Percentiles rank a stretch among this genome's conserved stretches.
Evolutionary conservation across 2,329 filamentous ascomycete species (phyloP).

Genomic region (Trichoderma brevicompactum): DNA sequence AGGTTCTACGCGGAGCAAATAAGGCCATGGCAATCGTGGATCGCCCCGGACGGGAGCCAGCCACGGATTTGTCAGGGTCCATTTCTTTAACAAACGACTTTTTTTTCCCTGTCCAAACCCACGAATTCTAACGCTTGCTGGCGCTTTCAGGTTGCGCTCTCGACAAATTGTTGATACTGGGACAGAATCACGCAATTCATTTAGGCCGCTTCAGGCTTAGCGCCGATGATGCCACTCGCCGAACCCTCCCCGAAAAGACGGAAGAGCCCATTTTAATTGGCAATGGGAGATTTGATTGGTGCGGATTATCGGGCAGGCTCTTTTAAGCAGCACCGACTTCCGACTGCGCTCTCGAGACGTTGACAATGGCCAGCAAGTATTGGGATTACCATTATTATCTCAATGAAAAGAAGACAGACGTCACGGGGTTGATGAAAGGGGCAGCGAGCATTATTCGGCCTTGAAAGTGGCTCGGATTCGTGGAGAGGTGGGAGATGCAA

Average conservation of each 20-base stretch:
- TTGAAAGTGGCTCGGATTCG: too few relatives aligned
- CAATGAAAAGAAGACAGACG: too few relatives aligned
- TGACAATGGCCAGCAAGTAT: neutral
- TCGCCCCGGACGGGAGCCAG: constrained; percentile 33
- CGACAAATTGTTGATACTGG: constrained; percentile 44
- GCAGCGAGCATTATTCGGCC: too few relatives aligned
- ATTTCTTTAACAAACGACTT: constrained; percentile 28
- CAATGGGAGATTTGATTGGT: constrained; percentile 37
- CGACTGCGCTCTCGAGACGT: constrained; percentile 5
- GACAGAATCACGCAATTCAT: constrained; percentile 48
- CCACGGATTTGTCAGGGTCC: constrained; percentile 37
- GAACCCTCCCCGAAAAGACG: constrained; percentile 28
- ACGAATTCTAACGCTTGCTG: constrained; percentile 26
- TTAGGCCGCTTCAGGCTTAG: constrained; percentile 42
- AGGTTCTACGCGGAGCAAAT: constrained; percentile 28
- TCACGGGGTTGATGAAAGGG: too few relatives aligned
- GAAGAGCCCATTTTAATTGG: constrained; percentile 41
- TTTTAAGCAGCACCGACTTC: constrained; percentile 27
- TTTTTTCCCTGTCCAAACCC: constrained; percentile 10
- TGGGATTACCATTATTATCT: too few relatives aligned
- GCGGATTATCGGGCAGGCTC: constrained; percentile 26
- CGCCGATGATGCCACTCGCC: constrained; percentile 37
- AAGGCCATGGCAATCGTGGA: constrained; percentile 26
- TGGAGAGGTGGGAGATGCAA: neutral
- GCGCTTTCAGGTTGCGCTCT: constrained; percentile 13